Base-by-base conservation (phyloP, 768 basidiomycete species). In the Hygrophoropsis aurantiaca region DNA sequence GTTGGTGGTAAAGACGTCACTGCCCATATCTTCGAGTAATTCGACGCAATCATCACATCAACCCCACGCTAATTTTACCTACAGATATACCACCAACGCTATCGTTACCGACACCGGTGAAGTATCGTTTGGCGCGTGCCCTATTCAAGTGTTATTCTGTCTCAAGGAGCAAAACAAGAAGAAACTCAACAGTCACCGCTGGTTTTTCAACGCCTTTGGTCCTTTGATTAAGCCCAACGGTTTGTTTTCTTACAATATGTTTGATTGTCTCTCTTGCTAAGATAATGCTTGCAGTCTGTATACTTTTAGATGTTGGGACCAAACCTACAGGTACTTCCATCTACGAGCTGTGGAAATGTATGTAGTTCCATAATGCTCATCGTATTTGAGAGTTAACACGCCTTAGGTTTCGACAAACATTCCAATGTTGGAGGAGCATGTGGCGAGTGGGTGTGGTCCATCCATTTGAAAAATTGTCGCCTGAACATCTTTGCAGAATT, bases 131-230 rank as follows among this genome's bases (percentile, higher is more conserved):
- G 80, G 84, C n/a, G 68, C 78, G 1, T 90, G 87, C 58, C 85
- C 93, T 1, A 82, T 91, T 49, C 94, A 94, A 66, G 77, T 90
- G 56, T 72, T 98, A 38, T 94, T 94, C 72, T 93, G 91, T 60
- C 72, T 94, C 59, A 94, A 94, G 68, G 92, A 94, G 65, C 89
- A 91, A 71, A 97, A 94, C 77, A 93, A 93, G 77, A 94, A 95
- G 77, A 95, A 97, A 66, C 77, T 95, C 57, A 95, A 95, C 73
- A 89, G 87, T 57, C 93, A 97, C 60, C 80, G 94, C 16, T 97
- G 94, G 94, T 95, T 95, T 76, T 95, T 97, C 79, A 97, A 97
- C 59, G 94, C 90, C 0, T 90, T 95, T 54, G 89, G 90, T 18
- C 90, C 93, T 20, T 73, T 94, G 47, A 79, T 95, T 57, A 81